Conservation (phyloP, 2,329 filamentous ascomycete genomes). For the Ascocoryne sarcoides region DNA sequence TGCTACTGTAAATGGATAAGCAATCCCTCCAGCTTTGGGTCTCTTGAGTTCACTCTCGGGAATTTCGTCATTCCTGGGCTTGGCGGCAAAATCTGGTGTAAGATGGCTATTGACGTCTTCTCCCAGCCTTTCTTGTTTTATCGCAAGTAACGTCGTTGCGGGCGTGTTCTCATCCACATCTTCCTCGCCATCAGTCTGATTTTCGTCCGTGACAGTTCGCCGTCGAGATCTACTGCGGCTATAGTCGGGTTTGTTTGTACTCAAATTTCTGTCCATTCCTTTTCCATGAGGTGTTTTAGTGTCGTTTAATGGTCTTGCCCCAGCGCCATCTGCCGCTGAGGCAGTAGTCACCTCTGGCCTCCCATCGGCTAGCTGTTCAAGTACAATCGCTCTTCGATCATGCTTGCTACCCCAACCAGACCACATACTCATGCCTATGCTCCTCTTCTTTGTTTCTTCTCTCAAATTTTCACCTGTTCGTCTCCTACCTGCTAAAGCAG, state of each 20-base stretch:
- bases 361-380: slow-evolving; percentile 44
- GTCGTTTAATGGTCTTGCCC: slow-evolving; percentile 28
- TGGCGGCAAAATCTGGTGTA: slow-evolving; percentile 14
- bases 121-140: slow-evolving; percentile 32
- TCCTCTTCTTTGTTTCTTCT: slow-evolving; percentile 51
- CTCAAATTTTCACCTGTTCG: slow-evolving; percentile 38
- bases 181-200: slow-evolving; percentile 34
- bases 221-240: slow-evolving; percentile 36
- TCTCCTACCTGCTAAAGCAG: slow-evolving; percentile 67
- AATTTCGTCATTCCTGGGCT: slow-evolving; percentile 24
- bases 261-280: slow-evolving; percentile 3
- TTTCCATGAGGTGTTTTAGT: slow-evolving; percentile 12
- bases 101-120: slow-evolving; percentile 16
- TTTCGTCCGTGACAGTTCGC: slow-evolving; percentile 41
- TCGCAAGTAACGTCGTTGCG: slow-evolving; percentile 35
- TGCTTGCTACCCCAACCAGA: slow-evolving; percentile 82
- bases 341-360: slow-evolving; percentile 28
- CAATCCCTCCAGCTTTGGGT: slow-evolving; percentile 59
- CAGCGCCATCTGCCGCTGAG: slow-evolving; percentile 35
- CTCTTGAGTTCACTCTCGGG: slow-evolving; percentile 45
- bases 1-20: slow-evolving; percentile 63
- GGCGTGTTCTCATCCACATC: slow-evolving; percentile 34
- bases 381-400: slow-evolving; percentile 63
- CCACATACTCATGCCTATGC: slow-evolving; percentile 75
- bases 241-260: slow-evolving; percentile 6